Base-by-base conservation (phyloP, 805 yeast genomes). In the Candida vartiovaarae region DNA sequence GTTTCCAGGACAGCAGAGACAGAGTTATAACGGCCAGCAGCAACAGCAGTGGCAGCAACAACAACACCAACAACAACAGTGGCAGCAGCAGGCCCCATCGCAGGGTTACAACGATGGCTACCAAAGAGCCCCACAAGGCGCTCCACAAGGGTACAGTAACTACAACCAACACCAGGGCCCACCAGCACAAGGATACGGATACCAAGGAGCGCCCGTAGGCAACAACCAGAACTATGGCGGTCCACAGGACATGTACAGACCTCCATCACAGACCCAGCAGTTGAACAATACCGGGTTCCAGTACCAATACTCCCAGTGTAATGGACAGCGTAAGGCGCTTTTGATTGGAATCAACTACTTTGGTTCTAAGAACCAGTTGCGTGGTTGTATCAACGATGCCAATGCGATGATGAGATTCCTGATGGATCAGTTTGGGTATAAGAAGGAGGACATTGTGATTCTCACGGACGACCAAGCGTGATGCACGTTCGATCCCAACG, bases 311-410 rank as follows among this genome's bases (percentile, higher is more conserved):
- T 80, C 87, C 6, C 69, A 72, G 48, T 80, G 86, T 63, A 60
- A 69, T 3, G 89, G 89, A 5, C 64, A 69, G 28, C 70, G 75
- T 45, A 83, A 83, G 62, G 90, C 89, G 2, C 62, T 83, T 43
- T 54, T 82, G 45, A 67, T 83, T 39, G 90, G 90, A 3, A 78
- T 80, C 63, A 83, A 83, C 61, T 83, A 83, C 59, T 65, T 72
- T 47, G 85, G 85, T 3, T 63, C 77, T 8, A 63, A 58, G 43
- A 75, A 75, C 52, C 72, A 68, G 46, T 63, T 83, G 37, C 65
- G 76, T 36, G 90, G 90, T 0, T 83, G 89, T 58, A 78, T 83
- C 57, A 83, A 83, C 57, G 90, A 82, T 59, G 83, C 70, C 32
- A 57, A 68, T 44, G 75, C 74, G 53, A 70, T 78, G 69, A 54